Base-by-base conservation (phyloP, 208 protist genomes). In the Porcisia deanei region DNA sequence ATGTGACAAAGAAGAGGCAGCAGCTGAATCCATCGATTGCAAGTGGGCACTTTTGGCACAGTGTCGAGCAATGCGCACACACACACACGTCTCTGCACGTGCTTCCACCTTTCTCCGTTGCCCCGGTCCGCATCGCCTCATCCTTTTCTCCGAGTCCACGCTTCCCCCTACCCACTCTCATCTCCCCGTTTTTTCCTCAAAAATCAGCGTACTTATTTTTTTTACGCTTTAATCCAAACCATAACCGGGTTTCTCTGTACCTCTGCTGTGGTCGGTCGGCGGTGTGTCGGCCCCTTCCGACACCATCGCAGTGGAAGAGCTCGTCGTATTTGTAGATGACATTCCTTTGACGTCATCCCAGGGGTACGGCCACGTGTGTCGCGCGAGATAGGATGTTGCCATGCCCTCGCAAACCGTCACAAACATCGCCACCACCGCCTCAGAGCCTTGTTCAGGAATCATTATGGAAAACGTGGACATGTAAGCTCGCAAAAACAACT, bases 381-480 rank as follows among this genome's bases (percentile, higher is more conserved):
- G 83, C 12, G 82, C 85, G 1, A 97, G 76, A 63, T 94, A 95
- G 1, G 87, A 83, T 0, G 87, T 90, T 25, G 77, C 73, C 61
- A 90, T 81, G 34, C 79, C 77, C 72, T 95, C 91, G 43, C 94
- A 60, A 20, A 90, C 58, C 1, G 82, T 84, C 25, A 85, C 47
- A 54, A 89, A 20, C 22, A 93, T 69, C 3, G 93, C 82, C 54
- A 84, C 77, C 1, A 93, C 4, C 16, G 79, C 78, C 75, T 94
- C 85, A 9, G 57, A 73, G 43, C 75, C 85, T n/a, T 80, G 79
- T 67, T 91, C 85, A 1, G 93, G 93, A 58, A 97, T 82, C 82
- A 93, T 91, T n/a, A 95, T 79, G 14, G 91, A 92, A 70, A 94
- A 97, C 39, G 86, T 89, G 0, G 86, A 80, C 63, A 91, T 82